Evolutionary conservation across 2,329 filamentous ascomycete genomes (phyloP).

Genomic region (Hypoxylon sp.): DNA sequence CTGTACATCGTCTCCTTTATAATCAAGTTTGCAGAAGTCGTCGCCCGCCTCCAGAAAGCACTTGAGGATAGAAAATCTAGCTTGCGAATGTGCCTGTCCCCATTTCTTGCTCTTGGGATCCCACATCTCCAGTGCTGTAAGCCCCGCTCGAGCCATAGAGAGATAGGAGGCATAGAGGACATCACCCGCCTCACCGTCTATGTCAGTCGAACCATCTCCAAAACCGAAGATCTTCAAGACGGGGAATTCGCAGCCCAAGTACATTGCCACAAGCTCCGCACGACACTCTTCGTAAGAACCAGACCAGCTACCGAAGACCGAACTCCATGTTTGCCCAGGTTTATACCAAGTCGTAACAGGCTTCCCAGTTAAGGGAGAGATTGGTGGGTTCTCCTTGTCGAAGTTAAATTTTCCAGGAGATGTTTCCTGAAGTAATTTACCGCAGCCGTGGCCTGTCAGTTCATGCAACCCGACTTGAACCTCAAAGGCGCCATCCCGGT

Average conservation of each 20-base stretch:
- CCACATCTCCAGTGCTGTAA: conserved; percentile 93
- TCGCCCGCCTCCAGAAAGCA: conserved; percentile 89
- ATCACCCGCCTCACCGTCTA: conserved; percentile 84
- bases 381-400: conserved; percentile 82
- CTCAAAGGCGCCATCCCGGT: conserved; percentile 90
- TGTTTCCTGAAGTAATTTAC: conserved; percentile 93
- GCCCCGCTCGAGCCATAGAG: conserved; percentile 92
- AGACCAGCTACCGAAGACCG: conserved; percentile 89
- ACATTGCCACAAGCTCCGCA: conserved; percentile 95
- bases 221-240: conserved; percentile 94
- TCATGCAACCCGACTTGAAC: conserved; percentile 97
- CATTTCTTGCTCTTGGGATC: conserved; percentile 91
- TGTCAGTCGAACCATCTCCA: conserved; percentile 80
- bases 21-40: conserved; percentile 86
- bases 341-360: conserved; percentile 92
- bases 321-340: conserved; percentile 94
- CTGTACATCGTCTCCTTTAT: conserved; percentile 79
- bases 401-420: conserved; percentile 89
- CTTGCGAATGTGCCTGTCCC: conserved; percentile 94
- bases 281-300: conserved; percentile 95
- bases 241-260: conserved; percentile 86
- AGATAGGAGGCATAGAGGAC: conserved; percentile 91
- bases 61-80: conserved; percentile 86
- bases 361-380: conserved; percentile 83
- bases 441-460: conserved; percentile 87